Base-by-base conservation (phyloP, 176 grass and related monocot genomes). In the Zizania latifolia region DNA sequence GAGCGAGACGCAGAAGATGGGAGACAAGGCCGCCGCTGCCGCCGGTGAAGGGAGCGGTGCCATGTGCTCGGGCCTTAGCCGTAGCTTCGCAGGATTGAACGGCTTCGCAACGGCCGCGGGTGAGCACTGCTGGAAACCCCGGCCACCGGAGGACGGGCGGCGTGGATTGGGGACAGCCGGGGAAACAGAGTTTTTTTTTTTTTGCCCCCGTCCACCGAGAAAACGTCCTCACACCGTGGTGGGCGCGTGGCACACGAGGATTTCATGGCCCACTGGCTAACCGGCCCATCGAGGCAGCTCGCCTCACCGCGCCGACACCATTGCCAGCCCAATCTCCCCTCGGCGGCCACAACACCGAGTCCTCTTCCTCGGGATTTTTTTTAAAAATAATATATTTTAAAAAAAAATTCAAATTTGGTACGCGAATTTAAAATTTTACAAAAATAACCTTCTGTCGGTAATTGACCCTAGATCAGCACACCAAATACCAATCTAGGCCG, bases 71-170 rank as follows among this genome's bases (percentile, higher is more conserved):
- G 46, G 19, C 3, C 28, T 44, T 15, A 53, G 35, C 50, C 24
- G 76, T 43, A 33, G 40, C 41, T 30, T 23, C 14, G 32, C 62
- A 44, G n/a, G 46, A 73, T 15, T 24, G 15, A 8, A 12, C 0
- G 21, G 41, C 5, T n/a, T 29, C 14, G 4, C 37, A 21, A 30
- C 12, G 37, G 56, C 19, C 46, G 46, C 3, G 26, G 33, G 14
- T 21, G 44, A 35, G 56, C 21, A 23, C 35, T 31, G 72, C 65
- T 69, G 40, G 2, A 17, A 44, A 1, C 13, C 27, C 37, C 61
- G 46, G 21, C 68, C 51, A 54, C 85, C 85, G 79, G 79, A 50
- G 57, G 36, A 44, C 50, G 40, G 53, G 48, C 54, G 46, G 46
- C 46, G 6, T 51, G 46, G 46, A 51, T 51, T 51, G 6, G 46